These are phyloP conservation scores for Chlorella sp. DNA, from an alignment of 139 green algal genomes.

Conservation along the genomic window DNA sequence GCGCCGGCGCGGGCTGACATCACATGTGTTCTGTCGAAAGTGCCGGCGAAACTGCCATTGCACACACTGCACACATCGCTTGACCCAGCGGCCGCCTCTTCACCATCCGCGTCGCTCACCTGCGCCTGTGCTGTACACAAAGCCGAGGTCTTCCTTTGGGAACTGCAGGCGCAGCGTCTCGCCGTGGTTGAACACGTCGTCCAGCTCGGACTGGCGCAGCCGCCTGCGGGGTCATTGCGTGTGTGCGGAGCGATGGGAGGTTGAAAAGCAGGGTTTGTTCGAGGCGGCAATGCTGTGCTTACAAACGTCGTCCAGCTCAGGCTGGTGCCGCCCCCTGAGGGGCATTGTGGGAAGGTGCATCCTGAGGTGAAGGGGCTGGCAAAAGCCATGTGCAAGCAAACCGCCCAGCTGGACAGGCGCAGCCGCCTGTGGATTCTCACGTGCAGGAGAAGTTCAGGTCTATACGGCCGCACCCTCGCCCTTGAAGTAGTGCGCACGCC, in stretches of 20 bases:
- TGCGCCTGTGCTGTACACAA: slow-evolving; percentile 63
- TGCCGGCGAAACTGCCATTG: too few species aligned
- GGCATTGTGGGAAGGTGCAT: too few species aligned
- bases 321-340: slow-evolving; percentile 28
- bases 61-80: too few species aligned
- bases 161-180: slow-evolving; percentile 90
- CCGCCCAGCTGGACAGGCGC: slow-evolving; percentile 43
- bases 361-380: slow-evolving; percentile 64
- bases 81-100: too few species aligned
- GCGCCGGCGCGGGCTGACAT: too few species aligned
- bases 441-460: too few species aligned
- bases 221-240: neutral
- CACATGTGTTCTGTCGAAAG: too few species aligned
- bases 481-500: too few species aligned
- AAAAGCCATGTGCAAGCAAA: slow-evolving; percentile 57
- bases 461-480: too few species aligned
- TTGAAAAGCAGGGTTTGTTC: slow-evolving; percentile 70
- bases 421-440: neutral
- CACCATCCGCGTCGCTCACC: neutral
- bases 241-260: slow-evolving; percentile 64
- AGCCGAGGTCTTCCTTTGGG: slow-evolving; percentile 91
- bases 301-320: slow-evolving; percentile 65
- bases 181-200: slow-evolving; percentile 68
- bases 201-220: slow-evolving; percentile 48
- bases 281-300: too few species aligned